phyloP scores from a whole-genome alignment of 192 early-diverging fungal species.

The Spinellus fusiger region DNA sequence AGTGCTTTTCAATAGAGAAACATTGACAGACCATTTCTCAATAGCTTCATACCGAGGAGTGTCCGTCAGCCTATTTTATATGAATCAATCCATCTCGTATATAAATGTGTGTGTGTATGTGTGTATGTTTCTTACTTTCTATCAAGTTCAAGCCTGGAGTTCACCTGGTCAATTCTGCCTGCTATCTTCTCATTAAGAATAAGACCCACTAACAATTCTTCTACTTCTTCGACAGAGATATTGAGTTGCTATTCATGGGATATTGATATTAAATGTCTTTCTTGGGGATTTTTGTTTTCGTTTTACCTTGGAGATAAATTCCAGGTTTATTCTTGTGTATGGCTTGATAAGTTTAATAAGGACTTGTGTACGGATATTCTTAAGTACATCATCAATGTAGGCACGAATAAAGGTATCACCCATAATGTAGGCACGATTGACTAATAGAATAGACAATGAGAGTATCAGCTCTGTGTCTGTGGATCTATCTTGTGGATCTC shows the following conservation, averaged over 20 bases:
- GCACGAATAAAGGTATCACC: constrained; percentile 84
- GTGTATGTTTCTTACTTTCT: constrained; percentile 46
- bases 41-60: constrained; percentile 59
- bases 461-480: too few relatives aligned
- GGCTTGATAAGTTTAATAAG: constrained; percentile 80
- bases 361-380: constrained; percentile 90
- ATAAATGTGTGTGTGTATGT: neutral
- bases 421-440: constrained; percentile 72
- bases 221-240: constrained; percentile 70
- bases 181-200: constrained; percentile 85
- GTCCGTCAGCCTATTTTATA: constrained; percentile 48
- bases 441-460: too few relatives aligned
- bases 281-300: neutral
- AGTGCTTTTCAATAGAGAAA: constrained; percentile 54
- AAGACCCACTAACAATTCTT: constrained; percentile 79
- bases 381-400: constrained; percentile 89
- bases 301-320: constrained; percentile 68
- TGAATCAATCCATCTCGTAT: neutral
- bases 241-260: constrained; percentile 56
- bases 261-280: neutral
- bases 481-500: neutral
- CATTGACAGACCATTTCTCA: constrained; percentile 66
- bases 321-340: constrained; percentile 87
- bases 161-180: constrained; percentile 89
- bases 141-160: constrained; percentile 67